Evolutionary conservation across 495 filamentous ascomycete species (phyloP).

Genomic region (Astrothelium macrocarpum): DNA sequence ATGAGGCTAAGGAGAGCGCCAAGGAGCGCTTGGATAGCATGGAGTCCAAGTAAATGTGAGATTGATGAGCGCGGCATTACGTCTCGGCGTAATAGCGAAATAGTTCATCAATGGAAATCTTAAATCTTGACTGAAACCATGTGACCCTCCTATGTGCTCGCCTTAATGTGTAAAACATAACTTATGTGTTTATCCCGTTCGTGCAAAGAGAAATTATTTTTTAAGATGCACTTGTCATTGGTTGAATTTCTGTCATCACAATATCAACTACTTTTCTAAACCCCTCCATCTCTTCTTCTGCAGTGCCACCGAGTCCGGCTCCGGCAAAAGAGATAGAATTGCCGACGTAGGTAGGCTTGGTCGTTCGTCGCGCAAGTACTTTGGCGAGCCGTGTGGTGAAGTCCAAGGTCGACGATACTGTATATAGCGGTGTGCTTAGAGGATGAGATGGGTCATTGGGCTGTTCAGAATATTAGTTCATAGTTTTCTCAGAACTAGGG

Average conservation of each 20-base stretch:
- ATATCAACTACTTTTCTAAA: slow-evolving; percentile 61
- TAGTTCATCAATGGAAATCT: background rate
- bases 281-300: slow-evolving; percentile 94
- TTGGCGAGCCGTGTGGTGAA: slow-evolving; percentile 79
- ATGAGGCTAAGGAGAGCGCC: slow-evolving; percentile 40
- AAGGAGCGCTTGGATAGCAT: slow-evolving; percentile 24
- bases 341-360: slow-evolving; percentile 71
- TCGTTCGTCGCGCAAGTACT: slow-evolving; percentile 60
- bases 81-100: background rate
- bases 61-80: background rate
- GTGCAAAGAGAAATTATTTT: no score
- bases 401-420: slow-evolving; percentile 63
- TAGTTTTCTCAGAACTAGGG: background rate
- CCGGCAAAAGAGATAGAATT: slow-evolving; percentile 62
- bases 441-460: slow-evolving; percentile 47
- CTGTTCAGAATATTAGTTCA: slow-evolving; percentile 26
- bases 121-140: no score
- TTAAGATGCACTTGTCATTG: background rate
- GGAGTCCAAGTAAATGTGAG: background rate
- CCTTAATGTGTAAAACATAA: no score
- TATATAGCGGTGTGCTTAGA: slow-evolving; percentile 71
- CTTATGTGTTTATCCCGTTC: no score
- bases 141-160: no score
- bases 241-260: slow-evolving; percentile 41
- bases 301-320: slow-evolving; percentile 57